Evolutionary conservation across 805 yeast genomes (phyloP), one percentile per base, ranked within the genome.

Genomic region (Scheffersomyces amazonensis): DNA sequence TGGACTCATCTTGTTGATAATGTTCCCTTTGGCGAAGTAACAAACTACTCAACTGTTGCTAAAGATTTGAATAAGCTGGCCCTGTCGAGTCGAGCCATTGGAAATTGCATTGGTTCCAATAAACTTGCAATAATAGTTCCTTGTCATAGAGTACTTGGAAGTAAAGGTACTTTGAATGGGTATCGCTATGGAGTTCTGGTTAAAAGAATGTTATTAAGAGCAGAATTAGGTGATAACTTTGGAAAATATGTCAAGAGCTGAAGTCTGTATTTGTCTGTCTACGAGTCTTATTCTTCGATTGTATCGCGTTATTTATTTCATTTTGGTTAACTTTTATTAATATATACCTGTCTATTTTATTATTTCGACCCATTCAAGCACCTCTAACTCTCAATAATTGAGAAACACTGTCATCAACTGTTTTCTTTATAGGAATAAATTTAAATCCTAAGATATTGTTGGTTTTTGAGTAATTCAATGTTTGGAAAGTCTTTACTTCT

Each of bases 131-230:
- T 69, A 4, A 22, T 70, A 4, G 53, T 71, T 4, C 76, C 77
- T 1, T 71, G 76, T 46, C 76, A 71, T 48, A 49, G 74, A 34
- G 68, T 69, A 1, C 30, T 68, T 16, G 56, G 63, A 11, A 49
- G 50, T 5, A 41, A 43, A 21, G 60, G 61, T 5, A 53, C 52
- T 19, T 49, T 64, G 9, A 60, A 67, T 12, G 71, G 73, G 5
- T 72, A 59, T 46, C 52, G 62, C 35, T 69, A 65, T 60, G 75
- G 75, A 2, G 34, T 51, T 3, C 49, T 44, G 5, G 36, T 67
- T 32, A 71, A 71, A 47, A 36, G 45, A 35, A 40, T 44, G 24
- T 37, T 65, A 16, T 41, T 63, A 13, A 40, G 44, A 15, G 37
- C 36, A 15, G 64, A 50, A 46, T 31, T 64, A 54, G 33, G 36